Evolutionary conservation across 2,329 filamentous ascomycete genomes (phyloP).

Genomic region (Beauveria medogensis): DNA sequence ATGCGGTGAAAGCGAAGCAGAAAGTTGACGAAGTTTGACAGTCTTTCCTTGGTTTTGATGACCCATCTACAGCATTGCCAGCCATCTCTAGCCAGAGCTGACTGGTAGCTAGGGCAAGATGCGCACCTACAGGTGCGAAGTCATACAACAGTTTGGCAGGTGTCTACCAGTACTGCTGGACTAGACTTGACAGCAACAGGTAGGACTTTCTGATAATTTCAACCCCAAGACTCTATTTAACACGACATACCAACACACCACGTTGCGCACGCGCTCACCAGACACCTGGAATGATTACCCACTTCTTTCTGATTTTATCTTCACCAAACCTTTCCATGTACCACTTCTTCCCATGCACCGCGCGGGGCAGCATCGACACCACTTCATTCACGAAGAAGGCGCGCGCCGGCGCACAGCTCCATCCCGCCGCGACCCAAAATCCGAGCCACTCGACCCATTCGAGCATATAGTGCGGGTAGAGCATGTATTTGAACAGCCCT

Average conservation of each 20-base stretch:
- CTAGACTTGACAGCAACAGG: background rate
- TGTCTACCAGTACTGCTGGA: background rate
- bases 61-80: no score
- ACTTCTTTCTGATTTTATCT: constrained; percentile 66
- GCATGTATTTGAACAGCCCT: constrained; percentile 71
- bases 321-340: constrained; percentile 82
- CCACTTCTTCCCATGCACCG: constrained; percentile 74
- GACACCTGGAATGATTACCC: constrained; percentile 58
- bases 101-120: no score
- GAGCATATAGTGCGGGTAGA: constrained; percentile 90
- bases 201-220: background rate
- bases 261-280: constrained; percentile 20
- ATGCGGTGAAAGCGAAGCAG: background rate
- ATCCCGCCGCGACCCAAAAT: constrained; percentile 69
- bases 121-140: no score
- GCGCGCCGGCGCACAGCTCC: constrained; percentile 63
- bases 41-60: background rate
- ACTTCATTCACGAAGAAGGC: constrained; percentile 82
- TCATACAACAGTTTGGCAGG: background rate
- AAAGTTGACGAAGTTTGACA: background rate
- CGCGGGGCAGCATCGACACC: constrained; percentile 80
- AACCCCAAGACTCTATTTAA: background rate
- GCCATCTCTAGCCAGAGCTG: no score
- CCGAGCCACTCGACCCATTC: constrained; percentile 97
- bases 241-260: background rate